Percentiles rank a stretch among this genome's conserved stretches.
These are phyloP conservation scores for Alternaria triticina DNA, from an alignment of 2,329 filamentous ascomycete species.

Conservation along the genomic window DNA sequence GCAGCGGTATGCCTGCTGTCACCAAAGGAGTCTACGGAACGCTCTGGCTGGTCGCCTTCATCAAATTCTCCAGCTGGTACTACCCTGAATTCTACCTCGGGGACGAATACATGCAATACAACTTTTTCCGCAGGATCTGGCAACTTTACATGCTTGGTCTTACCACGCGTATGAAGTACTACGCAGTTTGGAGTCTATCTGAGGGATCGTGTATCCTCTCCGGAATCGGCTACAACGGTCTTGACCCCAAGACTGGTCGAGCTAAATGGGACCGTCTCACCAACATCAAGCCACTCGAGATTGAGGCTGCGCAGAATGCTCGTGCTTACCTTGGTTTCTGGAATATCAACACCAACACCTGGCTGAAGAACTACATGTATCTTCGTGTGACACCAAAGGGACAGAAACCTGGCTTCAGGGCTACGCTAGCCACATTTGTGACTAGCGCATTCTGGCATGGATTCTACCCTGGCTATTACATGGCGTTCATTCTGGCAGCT, in stretches of 20 bases:
- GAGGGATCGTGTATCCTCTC: conserved; percentile 94
- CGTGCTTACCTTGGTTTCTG: conserved; percentile 88
- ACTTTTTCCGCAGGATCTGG: conserved; percentile 75
- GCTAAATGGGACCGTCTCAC: conserved; percentile 88
- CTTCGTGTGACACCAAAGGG: conserved; percentile 92
- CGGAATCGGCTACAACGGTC: conserved; percentile 91
- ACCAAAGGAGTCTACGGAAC: conserved; percentile 77
- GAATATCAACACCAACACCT: conserved; percentile 99
- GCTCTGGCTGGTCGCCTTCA: conserved; percentile 78
- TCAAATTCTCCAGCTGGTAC: conserved; percentile 74
- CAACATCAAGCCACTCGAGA: conserved; percentile 84
- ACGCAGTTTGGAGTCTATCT: conserved; percentile 91
- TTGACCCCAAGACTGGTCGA: conserved; percentile 83
- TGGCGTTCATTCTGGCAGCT: conserved; percentile 86
- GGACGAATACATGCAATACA: conserved; percentile 70
- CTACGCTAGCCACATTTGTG: conserved; percentile 89
- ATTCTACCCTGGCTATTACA: conserved; percentile 95
- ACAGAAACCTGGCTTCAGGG: conserved; percentile 94
- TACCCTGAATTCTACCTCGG: conserved; percentile 67
- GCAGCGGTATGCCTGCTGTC: conserved; percentile 83
- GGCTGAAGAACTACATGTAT: conserved; percentile 95
- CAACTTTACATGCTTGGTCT: conserved; percentile 84
- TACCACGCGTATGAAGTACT: conserved; percentile 88
- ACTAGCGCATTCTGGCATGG: conserved; percentile 98
- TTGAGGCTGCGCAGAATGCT: conserved; percentile 93